Percentiles rank a stretch among this genome's conserved stretches.
These are phyloP conservation scores for Colletotrichum horii DNA, from an alignment of 2,329 filamentous ascomycete species.

Conservation along the genomic window DNA sequence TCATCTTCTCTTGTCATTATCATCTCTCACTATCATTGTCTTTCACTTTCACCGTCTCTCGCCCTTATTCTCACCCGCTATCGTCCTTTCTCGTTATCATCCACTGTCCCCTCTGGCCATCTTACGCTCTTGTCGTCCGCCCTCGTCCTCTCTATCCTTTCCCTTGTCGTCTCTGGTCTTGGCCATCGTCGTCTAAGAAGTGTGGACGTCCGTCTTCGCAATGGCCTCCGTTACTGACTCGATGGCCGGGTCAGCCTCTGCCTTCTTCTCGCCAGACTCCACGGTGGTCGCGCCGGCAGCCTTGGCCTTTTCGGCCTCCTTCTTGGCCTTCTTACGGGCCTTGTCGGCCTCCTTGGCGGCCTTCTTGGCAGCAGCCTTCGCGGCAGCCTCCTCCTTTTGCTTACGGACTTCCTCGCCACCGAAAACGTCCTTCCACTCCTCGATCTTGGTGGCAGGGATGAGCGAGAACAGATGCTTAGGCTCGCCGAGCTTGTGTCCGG, in stretches of 20 bases:
- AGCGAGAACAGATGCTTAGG: slow-evolving; percentile 80
- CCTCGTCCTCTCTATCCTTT: neutral
- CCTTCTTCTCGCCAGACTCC: slow-evolving; percentile 28
- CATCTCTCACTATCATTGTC: neutral
- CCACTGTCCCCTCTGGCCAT: neutral
- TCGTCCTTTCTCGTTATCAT: neutral
- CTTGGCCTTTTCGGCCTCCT: slow-evolving; percentile 28
- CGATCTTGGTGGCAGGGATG: slow-evolving; percentile 81
- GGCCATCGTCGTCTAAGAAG: slow-evolving; percentile 9
- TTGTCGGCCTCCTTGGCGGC: slow-evolving; percentile 55
- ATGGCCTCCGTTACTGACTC: slow-evolving; percentile 29
- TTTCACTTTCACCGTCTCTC: neutral
- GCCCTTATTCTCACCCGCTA: neutral
- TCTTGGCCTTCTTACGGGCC: slow-evolving; percentile 51
- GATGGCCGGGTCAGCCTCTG: slow-evolving; percentile 27
- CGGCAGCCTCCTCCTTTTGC: slow-evolving; percentile 65
- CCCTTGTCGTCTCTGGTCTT: neutral
- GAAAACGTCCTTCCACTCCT: slow-evolving; percentile 82
- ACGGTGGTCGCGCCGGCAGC: slow-evolving; percentile 11
- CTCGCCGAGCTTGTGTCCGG: slow-evolving; percentile 82
- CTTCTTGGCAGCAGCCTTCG: slow-evolving; percentile 57
- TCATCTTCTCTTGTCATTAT: neutral
- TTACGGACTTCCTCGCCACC: slow-evolving; percentile 71
- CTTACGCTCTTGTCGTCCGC: neutral
- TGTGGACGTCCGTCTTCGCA: slow-evolving; percentile 29